A percentile compares a stretch with the other conserved stretches of the same genome.
phyloP scores from a whole-genome alignment of 176 grass and related monocot species.

The Chrysopogon serrulatus region DNA sequence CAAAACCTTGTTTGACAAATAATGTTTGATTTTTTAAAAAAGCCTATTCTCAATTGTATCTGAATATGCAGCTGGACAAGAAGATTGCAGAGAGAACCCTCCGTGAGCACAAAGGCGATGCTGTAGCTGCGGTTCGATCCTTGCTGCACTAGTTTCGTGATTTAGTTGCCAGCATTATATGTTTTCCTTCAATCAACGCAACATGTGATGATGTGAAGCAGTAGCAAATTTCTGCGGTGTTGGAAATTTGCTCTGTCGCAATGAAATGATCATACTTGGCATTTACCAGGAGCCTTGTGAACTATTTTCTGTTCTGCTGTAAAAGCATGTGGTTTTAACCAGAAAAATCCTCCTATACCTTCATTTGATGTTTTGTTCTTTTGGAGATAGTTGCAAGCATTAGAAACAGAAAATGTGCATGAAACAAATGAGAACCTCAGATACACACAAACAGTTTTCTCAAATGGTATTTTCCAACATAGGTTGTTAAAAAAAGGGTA shows the following conservation, averaged over 20 bases:
- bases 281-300: not conserved
- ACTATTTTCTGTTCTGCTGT: not conserved
- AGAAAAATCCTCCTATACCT: not conserved
- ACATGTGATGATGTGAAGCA: not conserved
- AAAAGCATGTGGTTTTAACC: not conserved
- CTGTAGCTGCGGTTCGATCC: constrained; percentile 72
- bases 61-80: constrained; percentile 79
- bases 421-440: not conserved
- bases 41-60: not conserved
- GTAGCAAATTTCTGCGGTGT: not conserved
- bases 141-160: constrained; percentile 43
- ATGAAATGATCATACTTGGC: not conserved
- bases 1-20: not conserved
- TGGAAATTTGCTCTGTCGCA: not conserved
- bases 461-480: not conserved
- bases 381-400: not conserved
- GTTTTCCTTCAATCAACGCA: not conserved
- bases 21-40: not conserved
- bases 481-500: not conserved
- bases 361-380: not conserved
- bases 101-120: constrained; percentile 89
- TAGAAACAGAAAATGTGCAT: not conserved
- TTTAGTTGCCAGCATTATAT: not conserved
- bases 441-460: not conserved
- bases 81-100: constrained; percentile 92